Evolutionary conservation across 352 stramenopile genomes (phyloP), one percentile per base, ranked within the genome.

Genomic region (Phytophthora niederhauseri): DNA sequence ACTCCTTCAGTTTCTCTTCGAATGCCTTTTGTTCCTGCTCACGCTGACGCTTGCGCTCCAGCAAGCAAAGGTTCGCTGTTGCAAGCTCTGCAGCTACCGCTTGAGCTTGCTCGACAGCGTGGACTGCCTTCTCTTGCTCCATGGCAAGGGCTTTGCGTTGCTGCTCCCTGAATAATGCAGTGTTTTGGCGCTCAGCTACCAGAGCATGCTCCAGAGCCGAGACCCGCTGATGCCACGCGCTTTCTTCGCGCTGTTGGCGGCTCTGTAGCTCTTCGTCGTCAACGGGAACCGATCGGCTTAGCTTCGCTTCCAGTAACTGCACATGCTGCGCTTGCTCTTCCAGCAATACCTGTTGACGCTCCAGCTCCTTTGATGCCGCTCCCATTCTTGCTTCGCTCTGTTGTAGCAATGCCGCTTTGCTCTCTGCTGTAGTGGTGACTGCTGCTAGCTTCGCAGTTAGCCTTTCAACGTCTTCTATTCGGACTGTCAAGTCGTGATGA

Each of bases 31-130:
- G 63, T 36, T 84, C 81, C 8, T 74, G 65, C 9, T 90, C 80
- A 20, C 80, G 80, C 51, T 92, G 87, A 36, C 73, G 78, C 57
- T 93, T 92, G 4, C 87, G 69, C 60, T 94, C 87, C 4, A 80
- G 71, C 3, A 94, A 61, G 38, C 87, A 94, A 26, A 94, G 28
- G 49, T 94, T 94, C 2, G 87, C 87, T 0, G 85, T 82, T 19
- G 88, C 79, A 15, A 94, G 75, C 55, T 94, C 85, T 20, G 82
- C 66, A 0, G 68, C 59, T 8, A 92, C 66, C 5, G 75, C 66
- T 20, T 76, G 70, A 17, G 64, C 70, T 57, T 88, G 81, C 1
- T 68, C 66, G 3, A 79, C 56, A 14, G 78, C 72, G 57, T 94
- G 82, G 0, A 38, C 57, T 3, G 78, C 68, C 19, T 78, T 78